phyloP scores from a whole-genome alignment of 768 basidiomycete species.

The Pulveroboletus ravenelii region DNA sequence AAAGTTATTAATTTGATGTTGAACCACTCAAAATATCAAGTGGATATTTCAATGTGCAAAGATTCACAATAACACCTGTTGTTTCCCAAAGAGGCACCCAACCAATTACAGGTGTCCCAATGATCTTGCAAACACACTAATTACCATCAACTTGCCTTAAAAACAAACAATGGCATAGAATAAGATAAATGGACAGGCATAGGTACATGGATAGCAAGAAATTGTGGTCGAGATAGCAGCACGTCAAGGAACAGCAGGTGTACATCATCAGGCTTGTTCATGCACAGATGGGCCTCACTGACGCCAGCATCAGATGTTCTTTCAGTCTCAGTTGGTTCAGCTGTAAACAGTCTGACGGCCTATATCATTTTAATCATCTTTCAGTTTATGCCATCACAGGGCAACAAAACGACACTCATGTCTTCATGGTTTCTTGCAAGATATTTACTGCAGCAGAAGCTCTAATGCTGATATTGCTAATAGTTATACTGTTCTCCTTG shows the following conservation, averaged over 20 bases:
- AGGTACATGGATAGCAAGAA: slow-evolving; percentile 26
- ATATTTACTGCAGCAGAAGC: slow-evolving; percentile 9
- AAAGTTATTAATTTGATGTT: too few species aligned
- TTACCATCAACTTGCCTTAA: too few species aligned
- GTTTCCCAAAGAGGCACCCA: not conserved
- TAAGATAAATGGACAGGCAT: slow-evolving; percentile 15
- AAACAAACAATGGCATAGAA: too few species aligned
- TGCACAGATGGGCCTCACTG: slow-evolving; percentile 23
- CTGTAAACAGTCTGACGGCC: slow-evolving; percentile 35
- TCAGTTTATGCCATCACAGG: not conserved
- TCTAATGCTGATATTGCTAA: slow-evolving; percentile 3
- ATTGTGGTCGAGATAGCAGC: not conserved
- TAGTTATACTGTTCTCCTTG: slow-evolving; percentile 44
- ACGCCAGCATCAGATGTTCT: slow-evolving; percentile 16
- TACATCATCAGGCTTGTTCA: slow-evolving; percentile 4
- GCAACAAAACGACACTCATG: slow-evolving; percentile 40
- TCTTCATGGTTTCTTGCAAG: slow-evolving; percentile 40
- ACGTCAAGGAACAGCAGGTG: too few species aligned
- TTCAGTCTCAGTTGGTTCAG: too few species aligned
- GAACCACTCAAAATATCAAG: too few species aligned
- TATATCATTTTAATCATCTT: slow-evolving; percentile 9
- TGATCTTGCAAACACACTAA: not conserved
- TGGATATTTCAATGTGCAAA: too few species aligned
- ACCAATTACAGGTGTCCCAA: not conserved
- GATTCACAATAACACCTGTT: not conserved